These are phyloP conservation scores for Haplosporangium gracile DNA, from an alignment of 192 early-diverging fungal genomes.

Conservation along the genomic window DNA sequence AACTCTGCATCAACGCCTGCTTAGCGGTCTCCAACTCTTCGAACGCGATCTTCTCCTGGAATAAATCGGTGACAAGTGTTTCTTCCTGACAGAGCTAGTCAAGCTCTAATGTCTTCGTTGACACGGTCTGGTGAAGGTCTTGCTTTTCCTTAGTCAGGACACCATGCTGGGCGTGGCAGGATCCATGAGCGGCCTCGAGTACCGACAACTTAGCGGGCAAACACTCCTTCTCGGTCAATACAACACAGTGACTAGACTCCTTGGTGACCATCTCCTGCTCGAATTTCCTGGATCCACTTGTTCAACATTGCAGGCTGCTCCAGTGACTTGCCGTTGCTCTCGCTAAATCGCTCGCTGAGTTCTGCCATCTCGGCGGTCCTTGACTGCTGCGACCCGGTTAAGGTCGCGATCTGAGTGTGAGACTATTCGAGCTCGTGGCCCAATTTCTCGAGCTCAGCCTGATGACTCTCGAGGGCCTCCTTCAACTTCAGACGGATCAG, in stretches of 20 bases:
- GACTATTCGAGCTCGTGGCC: conserved; percentile 17
- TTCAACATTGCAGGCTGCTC: conserved; percentile 6
- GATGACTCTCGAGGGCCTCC: not conserved
- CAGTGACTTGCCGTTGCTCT: not conserved
- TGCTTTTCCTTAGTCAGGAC: conserved; percentile 11
- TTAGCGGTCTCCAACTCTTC: conserved; percentile 6
- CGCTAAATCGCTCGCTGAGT: not conserved
- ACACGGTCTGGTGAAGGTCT: not conserved
- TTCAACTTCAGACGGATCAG: not conserved
- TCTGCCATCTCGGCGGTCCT: not conserved
- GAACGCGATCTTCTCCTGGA: not conserved
- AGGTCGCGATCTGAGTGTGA: conserved; percentile 11
- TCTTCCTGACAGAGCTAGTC: not conserved
- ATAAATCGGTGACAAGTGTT: not conserved
- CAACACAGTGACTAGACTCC: conserved; percentile 11
- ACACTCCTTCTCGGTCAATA: conserved; percentile 5
- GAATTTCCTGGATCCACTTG: conserved; percentile 28
- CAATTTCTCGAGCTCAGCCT: conserved; percentile 6
- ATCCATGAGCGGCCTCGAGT: not conserved
- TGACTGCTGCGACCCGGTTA: conserved; percentile 10
- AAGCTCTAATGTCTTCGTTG: not conserved
- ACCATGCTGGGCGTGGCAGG: not conserved
- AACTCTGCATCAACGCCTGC: conserved; percentile 13
- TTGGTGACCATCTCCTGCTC: conserved; percentile 3
- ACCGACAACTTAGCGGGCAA: not conserved